A percentile compares a stretch with the other conserved stretches of the same genome.
Evolutionary conservation across 139 green algal genomes (phyloP).

Genomic region (Asterochloris erici): DNA sequence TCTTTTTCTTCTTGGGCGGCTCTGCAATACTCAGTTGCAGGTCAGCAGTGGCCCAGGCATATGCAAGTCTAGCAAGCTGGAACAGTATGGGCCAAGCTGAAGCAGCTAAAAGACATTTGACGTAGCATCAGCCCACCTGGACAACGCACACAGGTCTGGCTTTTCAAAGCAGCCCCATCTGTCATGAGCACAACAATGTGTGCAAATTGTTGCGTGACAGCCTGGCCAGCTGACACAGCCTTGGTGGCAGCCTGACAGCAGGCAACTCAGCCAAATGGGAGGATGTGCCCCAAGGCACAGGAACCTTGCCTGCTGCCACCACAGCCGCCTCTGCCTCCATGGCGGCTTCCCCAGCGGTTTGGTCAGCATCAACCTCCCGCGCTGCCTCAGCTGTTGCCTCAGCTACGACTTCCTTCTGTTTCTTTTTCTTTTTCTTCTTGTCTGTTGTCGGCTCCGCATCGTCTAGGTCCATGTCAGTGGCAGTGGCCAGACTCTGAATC

Average conservation of each 20-base stretch:
- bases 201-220: not conserved
- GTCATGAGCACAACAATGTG: not conserved
- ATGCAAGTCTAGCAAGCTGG: too few species aligned
- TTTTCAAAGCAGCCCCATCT: too few species aligned
- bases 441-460: not conserved
- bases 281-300: not conserved
- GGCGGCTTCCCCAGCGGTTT: not conserved
- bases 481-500: not conserved
- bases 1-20: too few species aligned
- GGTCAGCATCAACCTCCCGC: not conserved
- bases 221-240: too few species aligned
- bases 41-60: too few species aligned
- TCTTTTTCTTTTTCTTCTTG: conserved; percentile 9
- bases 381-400: not conserved
- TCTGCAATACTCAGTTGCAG: too few species aligned
- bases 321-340: not conserved
- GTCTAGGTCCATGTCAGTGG: conserved; percentile 7
- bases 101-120: too few species aligned
- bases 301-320: not conserved
- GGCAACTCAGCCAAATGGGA: not conserved
- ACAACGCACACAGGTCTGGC: too few species aligned
- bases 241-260: not conserved
- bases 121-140: too few species aligned
- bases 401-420: not conserved
- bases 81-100: too few species aligned